phyloP scores from a whole-genome alignment of 768 basidiomycete genomes.

The Trametes maxima region DNA sequence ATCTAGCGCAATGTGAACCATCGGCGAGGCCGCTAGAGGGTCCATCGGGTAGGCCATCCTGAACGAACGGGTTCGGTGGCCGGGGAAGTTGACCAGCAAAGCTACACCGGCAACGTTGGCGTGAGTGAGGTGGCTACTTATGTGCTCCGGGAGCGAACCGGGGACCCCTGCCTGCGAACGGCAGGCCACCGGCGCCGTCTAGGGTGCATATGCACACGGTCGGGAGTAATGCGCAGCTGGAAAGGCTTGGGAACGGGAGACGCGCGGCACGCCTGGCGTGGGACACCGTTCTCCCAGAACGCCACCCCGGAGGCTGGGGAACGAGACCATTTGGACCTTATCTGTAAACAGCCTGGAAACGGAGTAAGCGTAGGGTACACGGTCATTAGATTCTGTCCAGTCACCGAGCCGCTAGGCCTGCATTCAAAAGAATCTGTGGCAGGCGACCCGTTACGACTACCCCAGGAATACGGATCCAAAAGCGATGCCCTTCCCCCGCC shows the following conservation, averaged over 20 bases:
- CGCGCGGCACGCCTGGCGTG: slow-evolving; percentile 4
- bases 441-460: too few species aligned
- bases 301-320: background rate
- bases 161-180: slow-evolving; percentile 3
- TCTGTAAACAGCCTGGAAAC: background rate
- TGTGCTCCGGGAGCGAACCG: slow-evolving; percentile 1
- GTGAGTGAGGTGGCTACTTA: background rate
- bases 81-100: background rate
- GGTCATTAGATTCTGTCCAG: too few species aligned
- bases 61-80: background rate
- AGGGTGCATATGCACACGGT: background rate
- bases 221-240: slow-evolving; percentile 9
- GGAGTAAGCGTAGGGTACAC: background rate
- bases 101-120: background rate
- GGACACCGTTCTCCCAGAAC: background rate
- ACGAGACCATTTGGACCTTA: background rate
- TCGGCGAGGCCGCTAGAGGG: background rate
- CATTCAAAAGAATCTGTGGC: too few species aligned
- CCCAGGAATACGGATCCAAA: too few species aligned
- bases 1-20: slow-evolving; percentile 19
- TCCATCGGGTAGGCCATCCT: background rate
- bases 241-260: background rate
- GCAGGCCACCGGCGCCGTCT: background rate
- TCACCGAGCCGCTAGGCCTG: too few species aligned
- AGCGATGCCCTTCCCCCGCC: too few species aligned